Percentiles rank a stretch among this genome's conserved stretches.
Conservation (phyloP, 352 stramenopile species). For the Globisporangium camurandrum region DNA sequence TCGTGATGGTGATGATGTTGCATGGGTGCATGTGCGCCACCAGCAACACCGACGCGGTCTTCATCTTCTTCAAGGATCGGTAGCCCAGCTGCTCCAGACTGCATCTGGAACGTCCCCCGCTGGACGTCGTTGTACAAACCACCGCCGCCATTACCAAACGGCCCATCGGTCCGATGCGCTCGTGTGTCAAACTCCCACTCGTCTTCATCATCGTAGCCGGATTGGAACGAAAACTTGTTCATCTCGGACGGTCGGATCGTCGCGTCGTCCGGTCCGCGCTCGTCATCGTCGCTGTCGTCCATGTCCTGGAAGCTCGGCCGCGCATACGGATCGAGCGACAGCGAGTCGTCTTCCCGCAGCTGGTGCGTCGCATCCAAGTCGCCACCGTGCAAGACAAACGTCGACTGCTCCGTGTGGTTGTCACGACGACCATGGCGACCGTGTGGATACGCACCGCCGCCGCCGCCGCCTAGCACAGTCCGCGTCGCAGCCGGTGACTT, state of each 20-base stretch:
- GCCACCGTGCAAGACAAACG: conserved; percentile 32
- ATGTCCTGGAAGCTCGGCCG: conserved; percentile 67
- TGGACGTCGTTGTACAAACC: conserved; percentile 18
- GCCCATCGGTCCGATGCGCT: conserved; percentile 28
- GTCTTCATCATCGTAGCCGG: conserved; percentile 57
- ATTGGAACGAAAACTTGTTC: conserved; percentile 73
- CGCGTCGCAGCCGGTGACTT: conserved; percentile 36
- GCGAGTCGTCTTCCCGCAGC: conserved; percentile 31
- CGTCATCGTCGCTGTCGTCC: conserved; percentile 49
- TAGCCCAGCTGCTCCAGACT: conserved; percentile 24
- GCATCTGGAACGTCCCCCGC: conserved; percentile 48
- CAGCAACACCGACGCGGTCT: conserved; percentile 15
- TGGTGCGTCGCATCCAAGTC: conserved; percentile 20
- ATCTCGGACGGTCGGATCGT: conserved; percentile 44
- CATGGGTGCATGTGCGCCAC: too few species aligned
- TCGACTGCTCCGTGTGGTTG: conserved; percentile 20
- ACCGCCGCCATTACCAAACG: conserved; percentile 23
- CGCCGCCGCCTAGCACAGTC: conserved; percentile 11
- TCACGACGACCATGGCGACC: too few species aligned
- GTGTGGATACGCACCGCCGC: too few species aligned
- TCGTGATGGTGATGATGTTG: too few species aligned
- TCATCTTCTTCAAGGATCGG: conserved; percentile 66
- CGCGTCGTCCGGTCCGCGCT: conserved; percentile 29
- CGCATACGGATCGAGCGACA: conserved; percentile 65
- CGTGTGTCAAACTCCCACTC: conserved; percentile 66